A percentile compares a stretch with the other conserved stretches of the same genome.
Evolutionary conservation across 768 basidiomycete genomes (phyloP).

Genomic region (Porpolomopsis calyptriformis): DNA sequence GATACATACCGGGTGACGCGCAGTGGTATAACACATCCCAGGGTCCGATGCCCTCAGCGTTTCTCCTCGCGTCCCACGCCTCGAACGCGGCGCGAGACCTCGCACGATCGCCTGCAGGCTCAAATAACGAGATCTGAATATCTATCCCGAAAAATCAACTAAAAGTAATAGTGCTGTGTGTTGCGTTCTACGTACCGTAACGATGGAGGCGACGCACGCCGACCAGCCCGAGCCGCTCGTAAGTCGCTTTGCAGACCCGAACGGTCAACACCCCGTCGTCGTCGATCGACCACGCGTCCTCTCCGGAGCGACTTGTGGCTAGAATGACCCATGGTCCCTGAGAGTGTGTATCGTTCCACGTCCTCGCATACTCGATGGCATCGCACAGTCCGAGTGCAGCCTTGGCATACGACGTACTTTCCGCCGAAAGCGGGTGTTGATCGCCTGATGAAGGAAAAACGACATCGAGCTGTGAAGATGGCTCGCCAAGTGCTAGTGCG

Average conservation of each 20-base stretch:
- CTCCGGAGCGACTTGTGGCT: slow-evolving; percentile 19
- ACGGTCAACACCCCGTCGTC: slow-evolving; percentile 49
- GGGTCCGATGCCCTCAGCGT: not conserved
- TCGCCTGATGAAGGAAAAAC: slow-evolving; percentile 47
- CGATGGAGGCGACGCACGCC: slow-evolving; percentile 35
- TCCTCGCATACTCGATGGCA: slow-evolving; percentile 27
- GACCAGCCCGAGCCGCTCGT: slow-evolving; percentile 49
- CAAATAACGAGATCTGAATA: slow-evolving; percentile 35
- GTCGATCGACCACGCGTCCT: slow-evolving; percentile 66
- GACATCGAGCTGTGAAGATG: slow-evolving; percentile 44
- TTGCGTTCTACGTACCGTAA: too few relatives aligned
- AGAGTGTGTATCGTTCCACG: not conserved
- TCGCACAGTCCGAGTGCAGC: slow-evolving; percentile 34
- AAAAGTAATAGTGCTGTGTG: too few relatives aligned
- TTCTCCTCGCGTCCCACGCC: slow-evolving; percentile 41
- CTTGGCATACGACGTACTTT: too few relatives aligned
- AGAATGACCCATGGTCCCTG: slow-evolving; percentile 30
- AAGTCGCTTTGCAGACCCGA: slow-evolving; percentile 43
- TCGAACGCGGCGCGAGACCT: slow-evolving; percentile 32
- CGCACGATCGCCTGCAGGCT: slow-evolving; percentile 25
- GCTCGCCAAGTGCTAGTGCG: not conserved
- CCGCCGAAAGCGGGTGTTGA: too few relatives aligned
- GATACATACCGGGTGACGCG: not conserved
- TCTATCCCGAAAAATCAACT: slow-evolving; percentile 31
- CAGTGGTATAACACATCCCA: slow-evolving; percentile 5